A percentile compares a stretch with the other conserved stretches of the same genome.
These are phyloP conservation scores for Rhizopus microsporus DNA, from an alignment of 371 early-diverging fungal species.

Conservation along the genomic window DNA sequence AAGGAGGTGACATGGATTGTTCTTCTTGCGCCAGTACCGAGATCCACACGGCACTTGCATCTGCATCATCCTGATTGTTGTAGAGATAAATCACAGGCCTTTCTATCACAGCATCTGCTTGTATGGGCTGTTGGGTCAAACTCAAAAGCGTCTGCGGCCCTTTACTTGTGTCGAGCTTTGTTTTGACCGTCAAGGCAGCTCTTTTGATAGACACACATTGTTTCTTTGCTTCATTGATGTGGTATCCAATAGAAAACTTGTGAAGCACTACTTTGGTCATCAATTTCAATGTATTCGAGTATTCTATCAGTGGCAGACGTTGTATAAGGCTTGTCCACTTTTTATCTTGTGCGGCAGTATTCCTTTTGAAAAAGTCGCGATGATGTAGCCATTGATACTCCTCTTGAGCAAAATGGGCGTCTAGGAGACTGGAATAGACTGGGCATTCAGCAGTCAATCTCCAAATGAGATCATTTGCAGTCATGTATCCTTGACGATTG, in stretches of 20 bases:
- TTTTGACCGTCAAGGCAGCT: conserved; percentile 1
- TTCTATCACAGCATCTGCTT: conserved; percentile 16
- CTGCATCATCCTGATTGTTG: neutral
- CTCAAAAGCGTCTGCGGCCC: conserved; percentile 1
- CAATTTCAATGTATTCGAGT: conserved; percentile 4
- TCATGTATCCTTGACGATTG: neutral
- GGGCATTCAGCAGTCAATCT: conserved; percentile 17
- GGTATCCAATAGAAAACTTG: conserved; percentile 3
- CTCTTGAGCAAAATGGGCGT: conserved; percentile 20
- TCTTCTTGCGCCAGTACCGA: neutral
- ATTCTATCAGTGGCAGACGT: neutral
- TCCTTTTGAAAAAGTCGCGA: neutral
- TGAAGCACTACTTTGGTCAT: conserved; percentile 11
- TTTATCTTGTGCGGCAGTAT: neutral
- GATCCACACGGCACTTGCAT: conserved; percentile 11
- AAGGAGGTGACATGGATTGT: neutral
- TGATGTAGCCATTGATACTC: conserved; percentile 22
- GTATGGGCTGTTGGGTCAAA: neutral
- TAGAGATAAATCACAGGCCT: conserved; percentile 15
- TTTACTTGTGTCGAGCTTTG: conserved; percentile 3
- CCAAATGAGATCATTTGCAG: conserved; percentile 8
- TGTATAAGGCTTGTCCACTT: neutral
- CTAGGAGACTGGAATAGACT: conserved; percentile 6
- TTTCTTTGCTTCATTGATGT: neutral
- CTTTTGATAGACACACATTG: conserved; percentile 11